A percentile compares a stretch with the other conserved stretches of the same genome.
Conservation (phyloP, 2,329 filamentous ascomycete genomes). For the Whalleya microplaca region DNA sequence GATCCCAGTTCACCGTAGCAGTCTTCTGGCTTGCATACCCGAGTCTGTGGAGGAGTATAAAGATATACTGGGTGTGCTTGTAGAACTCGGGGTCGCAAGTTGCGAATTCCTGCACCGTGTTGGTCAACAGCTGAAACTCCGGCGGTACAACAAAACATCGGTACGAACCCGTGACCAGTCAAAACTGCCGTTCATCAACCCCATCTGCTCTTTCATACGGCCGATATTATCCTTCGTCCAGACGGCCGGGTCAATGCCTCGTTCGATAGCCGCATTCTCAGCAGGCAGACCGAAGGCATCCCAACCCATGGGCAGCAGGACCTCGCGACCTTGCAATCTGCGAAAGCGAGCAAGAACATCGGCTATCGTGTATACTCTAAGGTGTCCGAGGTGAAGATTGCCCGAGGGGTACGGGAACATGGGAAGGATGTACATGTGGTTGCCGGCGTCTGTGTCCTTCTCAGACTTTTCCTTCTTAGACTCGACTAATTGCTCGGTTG, state of each 20-base stretch:
- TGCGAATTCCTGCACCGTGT: constrained; percentile 67
- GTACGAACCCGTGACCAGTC: constrained; percentile 77
- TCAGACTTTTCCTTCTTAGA: constrained; percentile 3
- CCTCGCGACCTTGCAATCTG: constrained; percentile 72
- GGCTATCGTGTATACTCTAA: constrained; percentile 88
- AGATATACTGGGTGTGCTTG: constrained; percentile 86
- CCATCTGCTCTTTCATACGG: constrained; percentile 82
- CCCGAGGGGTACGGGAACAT: constrained; percentile 97
- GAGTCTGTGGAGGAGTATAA: constrained; percentile 73
- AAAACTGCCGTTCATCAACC: constrained; percentile 79
- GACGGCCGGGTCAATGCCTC: constrained; percentile 72
- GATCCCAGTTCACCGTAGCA: constrained; percentile 87
- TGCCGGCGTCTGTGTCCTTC: constrained; percentile 26
- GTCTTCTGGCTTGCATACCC: constrained; percentile 83
- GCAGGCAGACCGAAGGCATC: constrained; percentile 90
- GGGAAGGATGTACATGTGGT: constrained; percentile 72
- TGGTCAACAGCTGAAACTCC: constrained; percentile 10
- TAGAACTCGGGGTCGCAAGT: constrained; percentile 88
- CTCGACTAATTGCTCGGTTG: not conserved
- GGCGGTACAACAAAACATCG: constrained; percentile 12
- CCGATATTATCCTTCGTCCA: constrained; percentile 84
- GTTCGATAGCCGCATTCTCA: constrained; percentile 87
- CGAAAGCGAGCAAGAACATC: constrained; percentile 81
- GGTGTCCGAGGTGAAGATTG: constrained; percentile 81
- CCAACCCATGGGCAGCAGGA: constrained; percentile 92